Percentiles rank a stretch among this genome's conserved stretches.
phyloP scores from a whole-genome alignment of 192 early-diverging fungal genomes.

The Entophlyctis helioformis region DNA sequence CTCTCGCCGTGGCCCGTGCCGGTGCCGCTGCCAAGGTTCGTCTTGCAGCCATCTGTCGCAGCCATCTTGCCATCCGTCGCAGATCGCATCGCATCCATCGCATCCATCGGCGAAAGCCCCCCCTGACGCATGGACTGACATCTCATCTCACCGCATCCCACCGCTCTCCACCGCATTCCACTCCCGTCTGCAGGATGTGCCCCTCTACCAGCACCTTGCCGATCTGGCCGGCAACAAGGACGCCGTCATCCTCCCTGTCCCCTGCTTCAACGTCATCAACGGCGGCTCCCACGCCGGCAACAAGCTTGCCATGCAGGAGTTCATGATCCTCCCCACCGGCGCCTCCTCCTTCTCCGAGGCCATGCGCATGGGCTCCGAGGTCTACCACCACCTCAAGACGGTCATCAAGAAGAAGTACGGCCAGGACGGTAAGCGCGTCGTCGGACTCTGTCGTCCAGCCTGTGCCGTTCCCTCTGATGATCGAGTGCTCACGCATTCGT shows the following conservation, averaged over 20 bases:
- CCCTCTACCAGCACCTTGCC: conserved; percentile 90
- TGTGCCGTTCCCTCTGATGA: too few relatives aligned
- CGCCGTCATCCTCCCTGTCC: conserved; percentile 88
- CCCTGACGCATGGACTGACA: too few relatives aligned
- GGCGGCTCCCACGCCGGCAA: conserved; percentile 98
- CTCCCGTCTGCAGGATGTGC: too few relatives aligned
- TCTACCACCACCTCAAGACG: conserved; percentile 91
- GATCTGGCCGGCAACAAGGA: conserved; percentile 73
- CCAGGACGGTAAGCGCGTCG: conserved; percentile 50
- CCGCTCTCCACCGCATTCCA: too few relatives aligned
- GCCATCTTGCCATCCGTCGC: too few relatives aligned
- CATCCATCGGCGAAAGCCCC: too few relatives aligned
- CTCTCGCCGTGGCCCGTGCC: conserved; percentile 88
- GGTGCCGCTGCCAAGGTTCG: conserved; percentile 92
- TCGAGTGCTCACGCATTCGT: too few relatives aligned
- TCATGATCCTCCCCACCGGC: conserved; percentile 98
- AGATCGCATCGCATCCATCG: too few relatives aligned
- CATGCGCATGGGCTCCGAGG: conserved; percentile 95
- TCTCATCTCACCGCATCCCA: too few relatives aligned
- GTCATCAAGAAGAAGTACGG: conserved; percentile 99
- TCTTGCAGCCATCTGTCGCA: too few relatives aligned
- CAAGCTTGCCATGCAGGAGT: conserved; percentile 99
- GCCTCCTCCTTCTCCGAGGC: conserved; percentile 87
- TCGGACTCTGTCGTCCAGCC: too few relatives aligned
- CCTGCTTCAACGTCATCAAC: conserved; percentile 98